Base-by-base conservation (phyloP, 2,329 filamentous ascomycete species). In the Botrytis sinoallii region DNA sequence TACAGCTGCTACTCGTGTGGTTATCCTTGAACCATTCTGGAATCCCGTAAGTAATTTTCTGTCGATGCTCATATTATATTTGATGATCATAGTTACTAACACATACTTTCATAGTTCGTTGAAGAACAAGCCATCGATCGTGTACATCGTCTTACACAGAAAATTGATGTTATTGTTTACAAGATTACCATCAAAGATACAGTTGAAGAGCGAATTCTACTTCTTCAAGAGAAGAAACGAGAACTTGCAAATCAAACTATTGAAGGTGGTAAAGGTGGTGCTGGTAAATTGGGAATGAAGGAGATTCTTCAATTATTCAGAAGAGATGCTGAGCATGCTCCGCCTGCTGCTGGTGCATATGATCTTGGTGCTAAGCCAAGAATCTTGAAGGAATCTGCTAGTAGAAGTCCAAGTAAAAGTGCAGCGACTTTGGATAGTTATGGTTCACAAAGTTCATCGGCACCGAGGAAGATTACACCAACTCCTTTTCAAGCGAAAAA, bases 101-200 rank as follows among this genome's bases (percentile, higher is more conserved):
- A 61, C 14, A 52, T 70, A n/a, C 6, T 48, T 40, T 8, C 73
- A n/a, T 78, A 93, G 88, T 99, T 99, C 80, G 94, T 99, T 48
- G 96, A 99, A 85, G 96, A 99, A 82, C 96, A 99, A 86, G 96
- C 96, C 67, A 99, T 99, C 78, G 96, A 99, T 83, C 94, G 96
- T 72, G 96, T 99, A 40, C 96, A 99, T 82, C 94, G 96, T n/a
- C 91, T 99, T 71, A 98, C 97, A 59, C 96, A 99, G 83, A 98
- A 94, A 1, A 88, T 95, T 59, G 95, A 98, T 80, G 96, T 99
- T 48, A 90, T 95, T 73, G 94, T 99, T 76, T 99, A 97, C 86
- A 97, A 96, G 79, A 89, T 99, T 79, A 97, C 94, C 3, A 91
- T 99, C 75, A 89, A 89, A 77, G 88, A 92, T 77, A 95, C 92